Evolutionary conservation across 345 rosid genomes (phyloP), one percentile per base, ranked within the genome.

Genomic region (Salix udensis): DNA sequence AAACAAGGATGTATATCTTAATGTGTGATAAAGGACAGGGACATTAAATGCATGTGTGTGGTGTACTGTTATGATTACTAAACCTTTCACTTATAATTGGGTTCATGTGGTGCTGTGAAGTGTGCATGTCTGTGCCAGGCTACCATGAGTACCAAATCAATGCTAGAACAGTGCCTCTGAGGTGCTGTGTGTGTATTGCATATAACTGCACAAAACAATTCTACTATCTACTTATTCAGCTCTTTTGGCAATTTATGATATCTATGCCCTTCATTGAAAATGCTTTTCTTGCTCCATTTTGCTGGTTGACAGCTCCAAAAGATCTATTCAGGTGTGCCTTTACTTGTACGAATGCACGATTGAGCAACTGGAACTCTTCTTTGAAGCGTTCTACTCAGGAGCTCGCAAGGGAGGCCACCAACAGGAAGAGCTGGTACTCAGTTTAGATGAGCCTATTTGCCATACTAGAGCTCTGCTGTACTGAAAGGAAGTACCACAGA

Each of bases 281-380:
- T 68, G 48, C 26, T 44, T 50, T 46, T 31, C 16, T 71, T 23
- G n/a, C 62, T 80, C 42, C 46, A 36, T 26, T 61, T 67, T 81
- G 71, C 77, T 72, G 83, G 77, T 34, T 39, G 68, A 36, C 52
- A 46, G 68, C 50, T 39, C 44, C 42, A 30, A 15, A 15, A 24
- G 28, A 13, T 76, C 65, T 53, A n/a, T 40, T 37, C 12, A 14
- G 50, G 37, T 42, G 16, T n/a, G 26, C 21, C 13, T 9, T n/a
- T 23, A 30, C 31, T 30, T 16, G 31, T 21, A 28, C n/a, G 44
- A 60, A 55, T 66, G 31, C 48, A 71, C 42, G 16, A 28, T 70
- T n/a, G 9, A 42, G 58, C 42, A 74, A 52, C 9, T 31, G 18
- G 40, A 71, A 10, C n/a, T 75, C 64, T 44, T 71, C 53, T 55